Conservation (phyloP, 176 grass and related monocot species). For the Oryza coarctata region DNA sequence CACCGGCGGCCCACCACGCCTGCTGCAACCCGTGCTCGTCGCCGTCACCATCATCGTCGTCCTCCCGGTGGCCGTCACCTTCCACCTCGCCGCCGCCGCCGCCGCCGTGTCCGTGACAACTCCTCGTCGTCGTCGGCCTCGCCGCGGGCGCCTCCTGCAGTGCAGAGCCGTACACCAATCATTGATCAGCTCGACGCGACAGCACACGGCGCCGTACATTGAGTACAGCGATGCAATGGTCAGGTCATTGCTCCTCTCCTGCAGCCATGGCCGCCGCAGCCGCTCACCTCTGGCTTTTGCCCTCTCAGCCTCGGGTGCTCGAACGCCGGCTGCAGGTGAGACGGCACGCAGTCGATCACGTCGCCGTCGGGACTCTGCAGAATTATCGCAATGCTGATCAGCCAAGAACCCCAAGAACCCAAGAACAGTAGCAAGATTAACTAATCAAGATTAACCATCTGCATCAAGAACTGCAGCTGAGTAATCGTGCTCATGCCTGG, state of each 20-base stretch:
- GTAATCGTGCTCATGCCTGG: slow-evolving; percentile 21
- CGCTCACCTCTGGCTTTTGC: slow-evolving; percentile 60
- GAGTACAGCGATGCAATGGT: background rate
- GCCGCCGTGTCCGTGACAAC: background rate
- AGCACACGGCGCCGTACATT: background rate
- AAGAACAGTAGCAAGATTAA: background rate
- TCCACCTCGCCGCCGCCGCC: slow-evolving; percentile 2
- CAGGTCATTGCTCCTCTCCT: no score
- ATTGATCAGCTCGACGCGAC: background rate
- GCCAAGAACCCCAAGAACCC: background rate
- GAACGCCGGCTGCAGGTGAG: slow-evolving; percentile 82
- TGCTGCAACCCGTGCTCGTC: slow-evolving; percentile 37
- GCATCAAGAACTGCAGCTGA: background rate
- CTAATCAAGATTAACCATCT: background rate
- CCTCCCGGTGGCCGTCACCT: background rate
- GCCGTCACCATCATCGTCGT: background rate
- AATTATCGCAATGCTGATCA: background rate
- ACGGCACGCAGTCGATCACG: slow-evolving; percentile 78
- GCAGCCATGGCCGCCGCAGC: background rate
- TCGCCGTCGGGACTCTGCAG: slow-evolving; percentile 75
- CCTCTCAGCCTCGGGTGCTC: slow-evolving; percentile 62
- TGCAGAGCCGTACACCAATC: background rate
- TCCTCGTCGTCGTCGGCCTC: slow-evolving; percentile 21
- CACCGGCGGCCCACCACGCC: slow-evolving; percentile 58
- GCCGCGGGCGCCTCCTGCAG: slow-evolving; percentile 38